phyloP scores from a whole-genome alignment of 2,329 filamentous ascomycete genomes.

The Diaporthe australafricana region DNA sequence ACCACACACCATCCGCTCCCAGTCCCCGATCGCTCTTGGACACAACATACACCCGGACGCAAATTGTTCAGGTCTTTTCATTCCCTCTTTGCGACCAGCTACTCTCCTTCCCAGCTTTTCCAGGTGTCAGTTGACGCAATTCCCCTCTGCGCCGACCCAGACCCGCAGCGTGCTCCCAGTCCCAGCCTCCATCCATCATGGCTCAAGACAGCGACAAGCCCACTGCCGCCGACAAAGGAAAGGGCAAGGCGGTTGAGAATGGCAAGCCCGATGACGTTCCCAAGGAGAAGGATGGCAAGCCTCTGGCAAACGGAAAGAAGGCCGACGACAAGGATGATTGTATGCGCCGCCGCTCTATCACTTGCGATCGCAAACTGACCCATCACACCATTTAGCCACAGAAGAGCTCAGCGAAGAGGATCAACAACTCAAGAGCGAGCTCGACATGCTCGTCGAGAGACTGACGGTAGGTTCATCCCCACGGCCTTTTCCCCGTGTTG shows the following conservation, averaged over 20 bases:
- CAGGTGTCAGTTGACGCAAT: constrained; percentile 42
- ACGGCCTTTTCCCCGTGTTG: not conserved
- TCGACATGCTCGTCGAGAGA: constrained; percentile 97
- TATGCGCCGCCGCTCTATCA: constrained; percentile 47
- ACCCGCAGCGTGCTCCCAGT: constrained; percentile 9
- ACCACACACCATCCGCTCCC: constrained; percentile 24
- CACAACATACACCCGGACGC: constrained; percentile 24
- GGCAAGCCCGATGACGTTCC: constrained; percentile 65
- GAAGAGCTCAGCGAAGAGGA: constrained; percentile 98
- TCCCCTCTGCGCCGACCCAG: constrained; percentile 37
- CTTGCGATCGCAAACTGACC: constrained; percentile 49
- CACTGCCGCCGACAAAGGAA: constrained; percentile 91
- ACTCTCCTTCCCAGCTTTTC: constrained; percentile 33
- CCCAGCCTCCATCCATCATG: constrained; percentile 64
- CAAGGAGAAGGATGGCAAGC: constrained; percentile 78
- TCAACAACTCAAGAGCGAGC: constrained; percentile 96
- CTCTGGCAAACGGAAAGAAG: constrained; percentile 79
- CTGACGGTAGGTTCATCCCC: constrained; percentile 72
- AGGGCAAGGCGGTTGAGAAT: constrained; percentile 87
- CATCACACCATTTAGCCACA: constrained; percentile 53
- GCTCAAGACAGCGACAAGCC: constrained; percentile 92
- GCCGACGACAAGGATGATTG: constrained; percentile 73
- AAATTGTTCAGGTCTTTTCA: constrained; percentile 1
- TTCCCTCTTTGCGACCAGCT: not conserved
- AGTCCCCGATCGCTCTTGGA: constrained; percentile 19